These are phyloP conservation scores for Populus trichocarpa DNA, from an alignment of 441 rosid species.

Conservation along the genomic window DNA sequence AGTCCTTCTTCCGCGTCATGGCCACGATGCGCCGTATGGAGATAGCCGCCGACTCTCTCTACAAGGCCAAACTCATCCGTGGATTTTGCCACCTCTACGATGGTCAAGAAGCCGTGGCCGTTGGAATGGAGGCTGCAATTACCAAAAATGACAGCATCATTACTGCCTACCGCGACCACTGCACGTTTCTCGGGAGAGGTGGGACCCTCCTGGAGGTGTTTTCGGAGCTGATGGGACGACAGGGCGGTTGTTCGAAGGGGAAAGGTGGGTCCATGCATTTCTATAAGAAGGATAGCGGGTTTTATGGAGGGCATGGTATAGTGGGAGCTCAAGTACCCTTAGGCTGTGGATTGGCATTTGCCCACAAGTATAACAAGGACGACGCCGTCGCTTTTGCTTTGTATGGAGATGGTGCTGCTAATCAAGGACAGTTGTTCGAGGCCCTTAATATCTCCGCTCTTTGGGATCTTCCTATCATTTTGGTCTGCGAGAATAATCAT, in stretches of 20 bases:
- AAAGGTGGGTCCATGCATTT: conserved; percentile 99
- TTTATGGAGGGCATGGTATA: conserved; percentile 95
- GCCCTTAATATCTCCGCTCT: conserved; percentile 90
- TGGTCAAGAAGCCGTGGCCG: conserved; percentile 90
- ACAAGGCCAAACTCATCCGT: conserved; percentile 93
- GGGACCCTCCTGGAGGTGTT: conserved; percentile 70
- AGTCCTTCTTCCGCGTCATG: conserved; percentile 81
- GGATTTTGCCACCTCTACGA: conserved; percentile 96
- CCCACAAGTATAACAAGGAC: conserved; percentile 87
- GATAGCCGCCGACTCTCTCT: conserved; percentile 93
- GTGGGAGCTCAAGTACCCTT: conserved; percentile 97
- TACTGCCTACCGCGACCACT: conserved; percentile 91
- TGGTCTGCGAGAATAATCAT: conserved; percentile 96
- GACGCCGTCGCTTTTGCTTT: conserved; percentile 73
- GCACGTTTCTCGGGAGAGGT: conserved; percentile 80
- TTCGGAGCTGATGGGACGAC: conserved; percentile 92
- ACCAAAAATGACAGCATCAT: conserved; percentile 78
- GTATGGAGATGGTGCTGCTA: conserved; percentile 98
- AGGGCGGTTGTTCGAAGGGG: conserved; percentile 79
- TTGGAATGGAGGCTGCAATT: conserved; percentile 97
- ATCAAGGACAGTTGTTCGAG: conserved; percentile 96
- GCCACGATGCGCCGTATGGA: conserved; percentile 90
- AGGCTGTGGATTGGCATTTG: conserved; percentile 95
- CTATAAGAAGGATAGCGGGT: conserved; percentile 79
- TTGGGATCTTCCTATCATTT: conserved; percentile 92